These are phyloP conservation scores for Hypoxylon sp. DNA, from an alignment of 2,329 filamentous ascomycete genomes.

Conservation along the genomic window DNA sequence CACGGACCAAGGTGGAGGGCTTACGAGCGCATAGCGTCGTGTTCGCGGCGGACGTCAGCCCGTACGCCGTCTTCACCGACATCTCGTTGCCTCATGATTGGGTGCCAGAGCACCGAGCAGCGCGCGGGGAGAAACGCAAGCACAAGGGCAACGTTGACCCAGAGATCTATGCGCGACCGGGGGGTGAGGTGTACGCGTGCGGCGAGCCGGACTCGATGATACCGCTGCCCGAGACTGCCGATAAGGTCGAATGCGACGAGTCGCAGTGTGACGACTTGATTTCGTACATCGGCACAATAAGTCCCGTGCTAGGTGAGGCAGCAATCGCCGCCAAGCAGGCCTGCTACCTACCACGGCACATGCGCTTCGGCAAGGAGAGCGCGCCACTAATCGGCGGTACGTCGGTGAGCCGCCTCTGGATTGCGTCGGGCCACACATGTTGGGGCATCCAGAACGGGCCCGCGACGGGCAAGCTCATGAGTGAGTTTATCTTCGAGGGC, in stretches of 20 bases:
- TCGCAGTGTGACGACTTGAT: slow-evolving; percentile 86
- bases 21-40: slow-evolving; percentile 76
- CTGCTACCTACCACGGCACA: slow-evolving; percentile 90
- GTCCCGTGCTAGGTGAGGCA: slow-evolving; percentile 75
- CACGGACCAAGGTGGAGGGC: slow-evolving; percentile 70
- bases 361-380: slow-evolving; percentile 70
- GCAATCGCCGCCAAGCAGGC: slow-evolving; percentile 84
- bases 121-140: slow-evolving; percentile 65
- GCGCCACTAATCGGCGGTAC: slow-evolving; percentile 85
- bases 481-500: slow-evolving; percentile 83
- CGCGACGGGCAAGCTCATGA: slow-evolving; percentile 85
- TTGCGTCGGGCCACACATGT: slow-evolving; percentile 94
- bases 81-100: slow-evolving; percentile 80
- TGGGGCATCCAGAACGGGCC: slow-evolving; percentile 99
- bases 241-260: slow-evolving; percentile 82
- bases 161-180: slow-evolving; percentile 93
- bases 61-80: slow-evolving; percentile 88
- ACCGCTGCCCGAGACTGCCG: slow-evolving; percentile 81
- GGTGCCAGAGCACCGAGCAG: slow-evolving; percentile 65
- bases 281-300: slow-evolving; percentile 79
- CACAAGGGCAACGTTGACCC: slow-evolving; percentile 80
- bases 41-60: slow-evolving; percentile 74
- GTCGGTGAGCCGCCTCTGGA: slow-evolving; percentile 78
- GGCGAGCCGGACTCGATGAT: slow-evolving; percentile 84
- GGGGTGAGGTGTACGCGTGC: slow-evolving; percentile 92